phyloP scores from a whole-genome alignment of 2,329 filamentous ascomycete species.

The Emergomyces africanus region DNA sequence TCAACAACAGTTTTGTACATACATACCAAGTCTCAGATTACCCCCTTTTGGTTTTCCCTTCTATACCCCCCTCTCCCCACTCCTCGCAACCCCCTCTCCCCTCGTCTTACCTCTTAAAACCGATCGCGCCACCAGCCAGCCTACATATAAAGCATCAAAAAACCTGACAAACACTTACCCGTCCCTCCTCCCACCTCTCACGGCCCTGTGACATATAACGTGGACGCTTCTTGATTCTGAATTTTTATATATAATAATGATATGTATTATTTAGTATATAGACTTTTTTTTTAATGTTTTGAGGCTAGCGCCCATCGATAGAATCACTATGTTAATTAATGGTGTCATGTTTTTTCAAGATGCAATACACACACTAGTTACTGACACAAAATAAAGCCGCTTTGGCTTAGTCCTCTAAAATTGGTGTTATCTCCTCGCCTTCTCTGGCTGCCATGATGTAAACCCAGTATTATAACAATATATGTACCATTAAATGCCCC shows the following conservation, averaged over 20 bases:
- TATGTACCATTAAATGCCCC: background rate
- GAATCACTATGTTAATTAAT: background rate
- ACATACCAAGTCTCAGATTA: background rate
- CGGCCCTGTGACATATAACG: background rate
- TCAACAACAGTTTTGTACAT: background rate
- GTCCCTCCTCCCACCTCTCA: background rate
- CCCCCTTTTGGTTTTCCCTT: background rate
- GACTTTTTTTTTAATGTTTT: background rate
- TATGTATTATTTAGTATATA: background rate
- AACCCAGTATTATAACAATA: background rate
- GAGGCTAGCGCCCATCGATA: background rate
- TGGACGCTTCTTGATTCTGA: background rate
- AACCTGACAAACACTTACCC: background rate
- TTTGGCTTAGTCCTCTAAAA: background rate
- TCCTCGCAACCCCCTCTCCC: background rate
- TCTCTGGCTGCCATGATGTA: background rate
- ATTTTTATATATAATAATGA: background rate
- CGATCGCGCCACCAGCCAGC: background rate
- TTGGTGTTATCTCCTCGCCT: background rate
- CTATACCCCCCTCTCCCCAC: background rate
- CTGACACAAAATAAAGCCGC: background rate
- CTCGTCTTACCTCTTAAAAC: background rate
- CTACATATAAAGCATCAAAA: background rate
- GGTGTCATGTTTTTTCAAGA: background rate
- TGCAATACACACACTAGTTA: background rate